phyloP scores from a whole-genome alignment of 352 stramenopile species.

The Globisporangium rhizosaccharum region DNA sequence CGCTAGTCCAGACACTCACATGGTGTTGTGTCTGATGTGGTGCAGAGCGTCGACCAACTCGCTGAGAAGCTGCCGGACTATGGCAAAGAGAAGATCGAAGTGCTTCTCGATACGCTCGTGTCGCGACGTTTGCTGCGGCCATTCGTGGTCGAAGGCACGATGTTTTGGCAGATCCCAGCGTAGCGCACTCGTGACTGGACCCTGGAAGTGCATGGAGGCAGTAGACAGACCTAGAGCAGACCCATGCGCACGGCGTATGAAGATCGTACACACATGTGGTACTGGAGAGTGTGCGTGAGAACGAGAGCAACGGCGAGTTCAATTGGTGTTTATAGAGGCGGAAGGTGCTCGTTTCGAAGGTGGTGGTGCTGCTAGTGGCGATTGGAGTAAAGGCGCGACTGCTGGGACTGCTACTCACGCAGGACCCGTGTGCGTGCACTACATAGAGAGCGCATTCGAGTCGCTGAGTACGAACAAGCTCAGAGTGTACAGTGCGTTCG shows the following conservation, averaged over 20 bases:
- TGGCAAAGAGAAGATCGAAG: slow-evolving; percentile 65
- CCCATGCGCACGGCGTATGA: no score
- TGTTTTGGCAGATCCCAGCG: slow-evolving; percentile 77
- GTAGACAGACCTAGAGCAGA: no score
- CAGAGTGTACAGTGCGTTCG: no score
- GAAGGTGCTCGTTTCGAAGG: neutral
- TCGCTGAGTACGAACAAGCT: no score
- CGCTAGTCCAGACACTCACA: slow-evolving; percentile 11
- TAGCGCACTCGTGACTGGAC: slow-evolving; percentile 8
- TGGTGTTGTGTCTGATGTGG: neutral
- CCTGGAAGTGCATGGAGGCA: no score
- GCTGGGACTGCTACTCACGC: no score
- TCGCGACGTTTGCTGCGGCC: slow-evolving; percentile 67
- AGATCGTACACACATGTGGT: neutral
- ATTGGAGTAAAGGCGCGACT: no score
- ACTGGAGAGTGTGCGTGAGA: no score
- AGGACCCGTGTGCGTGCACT: no score
- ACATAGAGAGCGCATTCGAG: no score
- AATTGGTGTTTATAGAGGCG: slow-evolving; percentile 4
- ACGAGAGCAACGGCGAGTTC: slow-evolving; percentile 1
- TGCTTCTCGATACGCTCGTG: slow-evolving; percentile 73
- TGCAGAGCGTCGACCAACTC: slow-evolving; percentile 68
- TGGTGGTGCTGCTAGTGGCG: neutral
- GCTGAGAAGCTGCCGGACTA: slow-evolving; percentile 61
- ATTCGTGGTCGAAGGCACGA: slow-evolving; percentile 79